Base-by-base conservation (phyloP, 495 filamentous ascomycete genomes). In the Friedmanniomyces endolithicus region DNA sequence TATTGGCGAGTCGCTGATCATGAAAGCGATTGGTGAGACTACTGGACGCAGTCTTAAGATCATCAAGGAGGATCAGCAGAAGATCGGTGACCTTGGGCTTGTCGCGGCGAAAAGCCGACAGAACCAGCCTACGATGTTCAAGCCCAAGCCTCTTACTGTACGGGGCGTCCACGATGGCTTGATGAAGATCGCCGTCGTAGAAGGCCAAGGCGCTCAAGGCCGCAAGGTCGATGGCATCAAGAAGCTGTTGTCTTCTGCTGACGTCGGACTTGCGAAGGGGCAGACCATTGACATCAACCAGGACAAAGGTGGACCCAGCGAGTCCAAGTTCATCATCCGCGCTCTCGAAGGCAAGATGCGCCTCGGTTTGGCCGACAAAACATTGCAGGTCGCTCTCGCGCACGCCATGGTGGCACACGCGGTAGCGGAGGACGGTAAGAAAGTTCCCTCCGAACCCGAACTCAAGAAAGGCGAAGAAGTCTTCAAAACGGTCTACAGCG, bases 121-220 rank as follows among this genome's bases (percentile, higher is more conserved):
- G 19, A 96, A 88, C 47, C 92, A 98, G 64, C 85, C 84, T 11
- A 97, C 94, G 1, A 95, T 98, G 86, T 95, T 95, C 75, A 90
- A 92, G 66, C 94, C 89, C 2, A 96, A 95, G 67, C 75, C 89
- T 20, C 73, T 98, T 62, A 96, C 89, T 1, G 77, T 98, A 4
- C 77, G 76, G 39, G 87, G 86, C 19, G 90, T 98, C 1, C 88
- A 90, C 63, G 84, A 94, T 68, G 86, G 87, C 11, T 68, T 98
- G 24, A 85, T 97, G 70, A 81, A 73, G 16, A 94, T 98, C 61
- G 94, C 92, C 25, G 94, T 83, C 6, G 76, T 86, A 23, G 79
- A 84, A 58, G 92, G 92, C 7, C 85, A 89, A 65, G 90, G 90
- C 40, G 81, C 88, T 23, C 92, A 98, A 61, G 82, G 82, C 24